Percentiles rank a stretch among this genome's conserved stretches.
Conservation (phyloP, 1,284 basidiomycete genomes). For the Golubevia sp. region DNA sequence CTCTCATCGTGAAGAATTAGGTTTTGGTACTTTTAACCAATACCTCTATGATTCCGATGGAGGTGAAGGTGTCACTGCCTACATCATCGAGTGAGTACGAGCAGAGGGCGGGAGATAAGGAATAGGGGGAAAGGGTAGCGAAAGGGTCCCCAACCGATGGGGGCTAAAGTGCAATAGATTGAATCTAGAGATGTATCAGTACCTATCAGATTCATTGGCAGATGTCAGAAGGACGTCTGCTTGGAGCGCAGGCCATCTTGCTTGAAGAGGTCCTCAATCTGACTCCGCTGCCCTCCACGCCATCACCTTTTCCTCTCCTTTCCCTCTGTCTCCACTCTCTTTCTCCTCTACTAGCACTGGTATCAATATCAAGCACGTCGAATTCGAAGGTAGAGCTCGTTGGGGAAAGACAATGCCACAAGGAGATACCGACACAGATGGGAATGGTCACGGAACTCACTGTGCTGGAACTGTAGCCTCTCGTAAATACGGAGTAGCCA, state of each 20-base stretch:
- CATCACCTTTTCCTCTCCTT: neutral
- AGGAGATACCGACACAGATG: constrained; percentile 77
- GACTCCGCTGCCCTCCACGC: neutral
- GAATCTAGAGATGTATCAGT: no score
- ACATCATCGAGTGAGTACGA: constrained; percentile 64
- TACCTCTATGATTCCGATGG: constrained; percentile 78
- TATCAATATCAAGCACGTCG: constrained; percentile 82
- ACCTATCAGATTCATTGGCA: no score
- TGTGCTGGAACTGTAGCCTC: constrained; percentile 71
- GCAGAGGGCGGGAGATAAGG: no score
- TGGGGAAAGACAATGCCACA: constrained; percentile 62
- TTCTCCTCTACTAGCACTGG: constrained; percentile 75
- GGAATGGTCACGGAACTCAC: constrained; percentile 73
- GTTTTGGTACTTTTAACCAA: constrained; percentile 81
- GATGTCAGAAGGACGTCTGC: no score
- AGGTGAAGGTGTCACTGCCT: constrained; percentile 89
- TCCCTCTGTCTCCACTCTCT: constrained; percentile 62
- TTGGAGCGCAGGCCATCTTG: no score
- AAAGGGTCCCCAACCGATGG: no score
- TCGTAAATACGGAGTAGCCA: constrained; percentile 64
- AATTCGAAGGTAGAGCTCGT: constrained; percentile 84
- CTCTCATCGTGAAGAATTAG: constrained; percentile 80
- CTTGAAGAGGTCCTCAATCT: constrained; percentile 28
- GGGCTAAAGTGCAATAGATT: no score
- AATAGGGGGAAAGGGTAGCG: no score